Base-by-base conservation (phyloP, 495 filamentous ascomycete species). In the Trichoderma virens region DNA sequence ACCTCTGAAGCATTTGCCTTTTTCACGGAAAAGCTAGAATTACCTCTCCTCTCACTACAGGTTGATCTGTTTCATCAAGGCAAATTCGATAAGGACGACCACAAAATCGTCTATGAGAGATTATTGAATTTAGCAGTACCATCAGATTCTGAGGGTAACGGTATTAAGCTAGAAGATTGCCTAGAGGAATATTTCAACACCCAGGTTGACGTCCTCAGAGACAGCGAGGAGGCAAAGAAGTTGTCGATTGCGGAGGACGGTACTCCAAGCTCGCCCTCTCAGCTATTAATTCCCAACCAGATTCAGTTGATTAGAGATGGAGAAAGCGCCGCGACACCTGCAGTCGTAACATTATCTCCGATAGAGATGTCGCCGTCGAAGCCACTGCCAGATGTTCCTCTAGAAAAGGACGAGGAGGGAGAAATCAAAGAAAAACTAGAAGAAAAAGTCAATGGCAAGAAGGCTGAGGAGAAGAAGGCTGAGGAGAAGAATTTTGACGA, bases 101-200 rank as follows among this genome's bases (percentile, higher is more conserved):
- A 97, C 76, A 95, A 94, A 70, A 90, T 96, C 61, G 83, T 98
- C 47, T 91, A 95, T 63, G 94, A 98, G 74, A 80, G 94, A 61
- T 72, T 97, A 43, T 82, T 98, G n/a, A 93, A 97, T 67, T 87
- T 98, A 63, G 91, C 91, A 2, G 86, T 97, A 27, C 90, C 91
- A 3, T 77, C 84, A 0, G 74, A 79, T 9, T 83, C 88, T 56
- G 78, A 82, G 5, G 88, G 86, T 6, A 81, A 83, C 31, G 78
- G 79, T 0, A 80, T 97, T 34, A 89, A 86, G 11, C 76, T 98
- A 54, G 94, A 98, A 71, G 89, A 92, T 64, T 97, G 93, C 70
- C 77, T 98, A 39, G 93, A 97, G 69, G 81, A 87, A 39, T 97
- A 96, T 73, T 98, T 98, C 79, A 97, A 97, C 75, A 95, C 93